Evolutionary conservation across 169 alveolate genomes (phyloP).

Genomic region (Plasmodium reichenowi): DNA sequence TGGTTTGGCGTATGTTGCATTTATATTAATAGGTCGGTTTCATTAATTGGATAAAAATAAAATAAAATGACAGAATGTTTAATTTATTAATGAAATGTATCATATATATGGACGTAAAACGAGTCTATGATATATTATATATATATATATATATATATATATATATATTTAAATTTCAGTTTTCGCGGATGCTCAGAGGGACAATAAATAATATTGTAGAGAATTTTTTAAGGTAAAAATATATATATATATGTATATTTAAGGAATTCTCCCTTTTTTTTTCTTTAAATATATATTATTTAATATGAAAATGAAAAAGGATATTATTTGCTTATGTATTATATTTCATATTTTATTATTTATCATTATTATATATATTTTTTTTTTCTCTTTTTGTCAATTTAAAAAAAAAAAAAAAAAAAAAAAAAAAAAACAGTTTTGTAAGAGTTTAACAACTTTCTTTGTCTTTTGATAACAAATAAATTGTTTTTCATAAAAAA

Average conservation of each 20-base stretch:
- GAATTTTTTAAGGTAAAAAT: background rate
- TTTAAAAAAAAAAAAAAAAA: no score
- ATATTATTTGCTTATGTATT: background rate
- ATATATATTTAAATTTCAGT: conserved; percentile 22
- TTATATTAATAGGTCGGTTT: conserved; percentile 53
- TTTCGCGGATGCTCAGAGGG: conserved; percentile 70
- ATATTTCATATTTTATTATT: background rate
- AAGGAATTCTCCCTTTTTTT: background rate
- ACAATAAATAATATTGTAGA: conserved; percentile 11
- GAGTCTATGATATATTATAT: no score
- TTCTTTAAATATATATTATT: background rate
- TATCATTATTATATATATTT: conserved; percentile 1
- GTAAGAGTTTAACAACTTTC: no score
- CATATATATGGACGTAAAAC: no score
- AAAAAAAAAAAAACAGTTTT: no score
- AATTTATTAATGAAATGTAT: no score
- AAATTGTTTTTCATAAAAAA: no score
- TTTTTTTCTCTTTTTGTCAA: background rate
- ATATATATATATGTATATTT: background rate
- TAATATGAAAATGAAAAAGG: conserved; percentile 4
- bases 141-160: background rate
- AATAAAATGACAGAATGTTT: no score
- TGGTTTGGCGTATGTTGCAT: conserved; percentile 52
- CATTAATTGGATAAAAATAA: background rate
- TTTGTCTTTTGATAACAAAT: no score